Base-by-base conservation (phyloP, 495 filamentous ascomycete genomes). In the Trichoderma erinaceum region DNA sequence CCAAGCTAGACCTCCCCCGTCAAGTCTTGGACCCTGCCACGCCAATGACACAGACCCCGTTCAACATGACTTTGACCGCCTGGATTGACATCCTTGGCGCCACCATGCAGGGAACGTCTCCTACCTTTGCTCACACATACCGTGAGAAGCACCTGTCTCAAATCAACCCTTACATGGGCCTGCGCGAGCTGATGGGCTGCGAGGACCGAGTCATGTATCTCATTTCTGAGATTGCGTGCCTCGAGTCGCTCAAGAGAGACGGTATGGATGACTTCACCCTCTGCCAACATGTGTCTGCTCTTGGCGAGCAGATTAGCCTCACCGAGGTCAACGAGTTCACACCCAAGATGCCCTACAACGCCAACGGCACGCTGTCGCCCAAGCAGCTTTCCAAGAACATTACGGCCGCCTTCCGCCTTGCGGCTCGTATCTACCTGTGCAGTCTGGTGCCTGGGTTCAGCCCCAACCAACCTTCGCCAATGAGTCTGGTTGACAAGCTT, bases 31-130 rank as follows among this genome's bases (percentile, higher is more conserved):
- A 88, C 66, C 78, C 84, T 44, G 77, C 79, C 68, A 83, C 83
- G 68, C 78, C 80, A 3, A 81, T 88, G 72, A 72, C 84, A 41
- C 85, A 88, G n/a, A 86, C 90, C 11, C 88, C 92, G 23, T 97
- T 97, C 84, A 97, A 93, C 80, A 97, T 97, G 94, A 92, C 91
- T 0, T 80, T 99, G 66, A 89, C 94, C 3, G 82, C 93, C 29
- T 99, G 95, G 95, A 97, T 99, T 72, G 95, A 99, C 75, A 97
- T 99, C 70, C 85, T 98, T 25, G 95, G 95, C 21, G 87, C 94
- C 0, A 97, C 94, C 2, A 97, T 99, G 90, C 82, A 92, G 44
- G 92, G 93, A 21, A 84, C 86, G 41, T 89, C 92, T 0, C 95
- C 95, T 2, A 82, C 85, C 44, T 98, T 98, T 73, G 92, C 95